Conservation (phyloP, 371 early-diverging fungal species). For the Zancudomyces culisetae region DNA sequence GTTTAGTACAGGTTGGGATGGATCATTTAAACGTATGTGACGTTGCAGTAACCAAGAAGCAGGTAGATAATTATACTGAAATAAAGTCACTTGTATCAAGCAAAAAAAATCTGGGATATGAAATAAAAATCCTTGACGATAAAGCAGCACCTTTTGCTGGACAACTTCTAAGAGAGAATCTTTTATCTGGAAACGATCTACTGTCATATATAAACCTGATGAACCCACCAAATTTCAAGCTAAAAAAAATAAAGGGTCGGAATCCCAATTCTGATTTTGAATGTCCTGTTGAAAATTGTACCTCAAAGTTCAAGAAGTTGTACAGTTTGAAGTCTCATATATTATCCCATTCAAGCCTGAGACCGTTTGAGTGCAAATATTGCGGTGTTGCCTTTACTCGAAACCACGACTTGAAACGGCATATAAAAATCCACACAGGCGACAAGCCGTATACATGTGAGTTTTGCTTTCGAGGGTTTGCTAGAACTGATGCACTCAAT, state of each 20-base stretch:
- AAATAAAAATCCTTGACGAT: too few relatives aligned
- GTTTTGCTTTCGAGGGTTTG: slow-evolving; percentile 18
- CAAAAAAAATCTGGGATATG: too few relatives aligned
- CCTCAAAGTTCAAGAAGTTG: slow-evolving; percentile 49
- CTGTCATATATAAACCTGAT: too few relatives aligned
- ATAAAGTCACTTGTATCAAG: too few relatives aligned
- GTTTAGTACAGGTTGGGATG: too few relatives aligned
- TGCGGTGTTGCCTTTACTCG: slow-evolving; percentile 29
- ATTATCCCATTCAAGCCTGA: slow-evolving; percentile 53
- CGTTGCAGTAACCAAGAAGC: too few relatives aligned
- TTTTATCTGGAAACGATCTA: too few relatives aligned
- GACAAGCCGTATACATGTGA: slow-evolving; percentile 38
- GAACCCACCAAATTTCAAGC: not conserved
- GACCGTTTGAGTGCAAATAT: slow-evolving; percentile 26
- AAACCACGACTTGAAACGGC: slow-evolving; percentile 47
- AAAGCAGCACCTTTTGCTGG: too few relatives aligned
- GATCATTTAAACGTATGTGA: too few relatives aligned
- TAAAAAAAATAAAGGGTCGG: not conserved
- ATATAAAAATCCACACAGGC: slow-evolving; percentile 48
- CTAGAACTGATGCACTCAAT: slow-evolving; percentile 23
- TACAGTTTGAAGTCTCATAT: slow-evolving; percentile 66
- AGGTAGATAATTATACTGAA: too few relatives aligned
- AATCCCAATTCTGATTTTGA: slow-evolving; percentile 17
- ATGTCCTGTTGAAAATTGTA: slow-evolving; percentile 47
- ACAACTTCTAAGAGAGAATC: too few relatives aligned